Base-by-base conservation (phyloP, 371 early-diverging fungal genomes). In the Neoconidiobolus thromboides region DNA sequence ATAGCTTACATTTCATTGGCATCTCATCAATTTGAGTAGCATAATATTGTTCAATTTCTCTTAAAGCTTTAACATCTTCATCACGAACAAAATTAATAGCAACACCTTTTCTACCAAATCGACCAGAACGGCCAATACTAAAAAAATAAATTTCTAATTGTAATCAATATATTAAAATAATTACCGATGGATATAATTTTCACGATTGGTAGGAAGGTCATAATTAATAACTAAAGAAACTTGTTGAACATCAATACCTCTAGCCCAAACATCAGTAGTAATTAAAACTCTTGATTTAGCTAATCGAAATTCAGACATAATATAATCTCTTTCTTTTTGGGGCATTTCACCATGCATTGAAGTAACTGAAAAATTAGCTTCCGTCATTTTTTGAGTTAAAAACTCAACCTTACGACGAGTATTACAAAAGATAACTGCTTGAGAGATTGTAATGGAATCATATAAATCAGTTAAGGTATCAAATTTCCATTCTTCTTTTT, bases 401-500 rank as follows among this genome's bases (percentile, higher is more conserved):
- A 90, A 95, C 69, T 97, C 95, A 60, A 96, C 96, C 89, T 98
- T 98, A 72, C 89, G 80, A 69, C 93, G 86, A 46, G 93, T 95
- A 76, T 97, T 99, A 75, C 96, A 93, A 77, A 99, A 99, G 67
- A 99, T 95, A 62, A 99, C 95, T 15, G 96, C 96, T 71, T 99
- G 99, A 36, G 97, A 92, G 67, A 99, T 89, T 43, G 88, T 88
- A 57, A 95, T 69, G 15, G 93, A 92, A 68, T 91, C 91, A 76
- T 97, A 98, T 44, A 99, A 71, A 73, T 99, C 98, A 68, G 87
- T 92, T 49, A 92, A 80, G 15, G 94, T 99, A 73, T 88, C 93
- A 62, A 91, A 88, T 72, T 90, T 97, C 91, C 85, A 93, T 68
- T 89, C 96, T 73, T 91, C 93, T 69, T 82, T 81, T 70, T 96